A percentile compares a stretch with the other conserved stretches of the same genome.
phyloP scores from a whole-genome alignment of 768 basidiomycete species.

The Hygrophorus pudorinus region DNA sequence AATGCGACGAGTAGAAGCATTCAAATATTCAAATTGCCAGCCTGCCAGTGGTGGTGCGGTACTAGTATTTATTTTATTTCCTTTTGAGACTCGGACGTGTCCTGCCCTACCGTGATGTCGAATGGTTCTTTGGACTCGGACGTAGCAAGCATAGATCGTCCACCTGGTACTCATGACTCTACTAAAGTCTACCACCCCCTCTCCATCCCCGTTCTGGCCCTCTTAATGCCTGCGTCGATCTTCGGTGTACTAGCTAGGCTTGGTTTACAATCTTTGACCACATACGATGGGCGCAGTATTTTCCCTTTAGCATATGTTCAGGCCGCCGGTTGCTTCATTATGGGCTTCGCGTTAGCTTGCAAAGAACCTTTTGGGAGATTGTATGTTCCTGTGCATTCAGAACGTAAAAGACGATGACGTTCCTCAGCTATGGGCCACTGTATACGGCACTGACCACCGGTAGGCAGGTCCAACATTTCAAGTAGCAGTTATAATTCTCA shows the following conservation, averaged over 20 bases:
- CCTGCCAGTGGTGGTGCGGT: too few relatives aligned
- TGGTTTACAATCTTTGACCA: constrained; percentile 64
- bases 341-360: constrained; percentile 70
- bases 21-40: too few relatives aligned
- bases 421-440: constrained; percentile 72
- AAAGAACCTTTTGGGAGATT: constrained; percentile 66
- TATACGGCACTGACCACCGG: constrained; percentile 87
- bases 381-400: constrained; percentile 35
- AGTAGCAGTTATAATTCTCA: not conserved
- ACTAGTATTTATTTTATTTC: constrained; percentile 2
- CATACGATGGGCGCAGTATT: constrained; percentile 65
- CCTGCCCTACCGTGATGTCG: too few relatives aligned
- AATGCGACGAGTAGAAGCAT: constrained; percentile 1
- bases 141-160: constrained; percentile 27
- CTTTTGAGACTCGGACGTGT: too few relatives aligned
- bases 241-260: constrained; percentile 79
- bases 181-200: constrained; percentile 37
- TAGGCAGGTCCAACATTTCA: constrained; percentile 36
- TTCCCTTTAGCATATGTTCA: constrained; percentile 84
- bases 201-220: constrained; percentile 52
- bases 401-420: not conserved
- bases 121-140: too few relatives aligned
- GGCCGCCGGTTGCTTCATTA: constrained; percentile 80
- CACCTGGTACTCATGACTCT: constrained; percentile 20
- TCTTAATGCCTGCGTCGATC: constrained; percentile 75